Evolutionary conservation across 176 grass and related monocot genomes (phyloP), one percentile per base, ranked within the genome.

Genomic region (Oryza glumipatula): DNA sequence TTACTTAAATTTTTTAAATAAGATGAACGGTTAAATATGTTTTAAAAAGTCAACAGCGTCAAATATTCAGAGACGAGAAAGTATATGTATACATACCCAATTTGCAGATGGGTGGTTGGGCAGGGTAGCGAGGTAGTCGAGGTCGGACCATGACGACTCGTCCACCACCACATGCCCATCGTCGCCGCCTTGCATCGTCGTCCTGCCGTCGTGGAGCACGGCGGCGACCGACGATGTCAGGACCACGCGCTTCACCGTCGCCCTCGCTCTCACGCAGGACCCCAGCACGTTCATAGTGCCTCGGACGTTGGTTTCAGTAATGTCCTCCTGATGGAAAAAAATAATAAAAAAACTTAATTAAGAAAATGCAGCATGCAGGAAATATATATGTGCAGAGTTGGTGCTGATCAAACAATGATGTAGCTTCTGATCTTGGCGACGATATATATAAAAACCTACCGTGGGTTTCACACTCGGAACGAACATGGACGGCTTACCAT

Each of bases 131-230:
- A 94, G 76, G 61, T 73, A 89, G 5, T 84, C 71, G 1, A 89
- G n/a, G 68, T 94, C 80, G 2, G 92, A 94, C 92, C 92, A 94
- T 0, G 82, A 73, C 6, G 85, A 48, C 87, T 94, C 92, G 16
- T 91, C 89, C 22, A 94, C 49, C 1, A 94, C 43, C 1, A 89
- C 83, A 45, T 78, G 66, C 30, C 30, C 30, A 32, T 32, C 30
- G 3, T 80, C 80, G 8, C 49, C 83, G 76, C 89, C 89, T 73
- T 81, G 35, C 6, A 85, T 46, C 43, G 13, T 23, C 24, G 13
- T 23, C 24, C 39, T 19, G 22, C 9, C 41, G 41, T 9, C 14
- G 17, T 58, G n/a, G 16, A 21, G 2, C 6, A 24, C 39, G 15
- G 58, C 13, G 60, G 5, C 9, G 1, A 39, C 39, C 22, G 76